Evolutionary conservation across 2,329 filamentous ascomycete species (phyloP), one percentile per base, ranked within the genome.

Genomic region (Pyrenophora teres): DNA sequence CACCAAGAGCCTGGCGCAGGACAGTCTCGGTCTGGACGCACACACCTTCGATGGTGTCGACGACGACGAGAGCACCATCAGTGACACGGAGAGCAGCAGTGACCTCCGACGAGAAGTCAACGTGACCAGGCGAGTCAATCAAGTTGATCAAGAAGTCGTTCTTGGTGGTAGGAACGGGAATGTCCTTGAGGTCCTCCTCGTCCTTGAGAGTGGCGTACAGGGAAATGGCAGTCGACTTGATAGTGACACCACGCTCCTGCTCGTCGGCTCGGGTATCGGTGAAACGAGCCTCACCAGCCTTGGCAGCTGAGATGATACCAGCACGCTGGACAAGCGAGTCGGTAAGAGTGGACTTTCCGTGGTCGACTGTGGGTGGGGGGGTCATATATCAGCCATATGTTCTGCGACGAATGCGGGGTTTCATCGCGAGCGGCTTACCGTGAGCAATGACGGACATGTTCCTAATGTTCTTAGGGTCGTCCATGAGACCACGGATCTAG

Each of bases 391-490:
- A 71, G 68, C 59, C 35, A 54, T 56, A 31, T 47, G 23, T 52
- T 32, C 33, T 51, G 46, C 41, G 33, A 48, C 33, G 45, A 40
- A 41, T 50, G 59, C 53, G 57, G 61, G 62, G 52, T 47, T 55
- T 15, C 44, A 23, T 35, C 33, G 27, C 23, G 55, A 40, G 44
- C 47, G 59, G 59, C 81, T 75, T 80, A 85, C 83, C 92, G 84
- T 99, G 94, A 80, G 94, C 94, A 91, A 97, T 97, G 80, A 99
- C 94, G 83, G 92, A 97, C 93, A 97, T 97, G 87, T 97, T 97
- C 76, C 85, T 83, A 79, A 87, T 86, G 79, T 87, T 87, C 74
- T 78, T 78, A 63, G 89, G 87, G 81, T 87, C 87, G 86, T 91
- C 88, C 88, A 89, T 90, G 77, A 89, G 80, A 72, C 59, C 69